Base-by-base conservation (phyloP, 2,329 filamentous ascomycete species). In the Pyricularia grisea region DNA sequence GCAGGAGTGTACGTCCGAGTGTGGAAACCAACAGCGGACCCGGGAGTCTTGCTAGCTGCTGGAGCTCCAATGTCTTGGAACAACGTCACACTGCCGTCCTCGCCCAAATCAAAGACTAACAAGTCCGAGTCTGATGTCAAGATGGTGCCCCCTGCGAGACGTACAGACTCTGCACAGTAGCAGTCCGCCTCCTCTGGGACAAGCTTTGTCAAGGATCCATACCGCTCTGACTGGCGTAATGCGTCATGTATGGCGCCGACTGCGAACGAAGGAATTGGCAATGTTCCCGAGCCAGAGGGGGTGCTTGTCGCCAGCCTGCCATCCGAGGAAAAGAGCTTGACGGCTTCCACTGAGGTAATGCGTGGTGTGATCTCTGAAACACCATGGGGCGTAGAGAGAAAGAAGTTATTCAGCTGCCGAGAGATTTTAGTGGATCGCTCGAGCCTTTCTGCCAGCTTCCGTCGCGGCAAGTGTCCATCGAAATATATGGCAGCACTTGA, bases 51-150 rank as follows among this genome's bases (percentile, higher is more conserved):
- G 28, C n/a, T n/a, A 12, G 68, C 6, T 67, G 60, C 25, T 36
- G 33, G 33, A 28, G 73, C 27, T 42, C 86, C 82, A 0, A 94
- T 77, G 66, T 92, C 90, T 69, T 85, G 82, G 33, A 97, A 85
- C 69, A 94, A 89, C 0, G 88, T 81, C 0, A 97, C 87, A 0
- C 83, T 81, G 0, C 90, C 90, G 1, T 83, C 72, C 0, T 75
- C 66, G 0, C 89, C 90, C 10, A 94, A 82, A 70, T 92, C 85
- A 75, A 94, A 89, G 0, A 94, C 83, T 0, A 97, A 81, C 10
- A 97, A 83, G 75, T 98, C 94, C 0, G 93, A 96, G 74, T 98
- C 94, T n/a, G 88, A 89, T 0, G 93, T 96, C 7, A 97, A 78
- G 17, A 93, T 84, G 1, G 82, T 80, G 0, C 86, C 87, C 1